Conservation (phyloP, 176 grass and related monocot genomes). For the Zoysia pacifica region DNA sequence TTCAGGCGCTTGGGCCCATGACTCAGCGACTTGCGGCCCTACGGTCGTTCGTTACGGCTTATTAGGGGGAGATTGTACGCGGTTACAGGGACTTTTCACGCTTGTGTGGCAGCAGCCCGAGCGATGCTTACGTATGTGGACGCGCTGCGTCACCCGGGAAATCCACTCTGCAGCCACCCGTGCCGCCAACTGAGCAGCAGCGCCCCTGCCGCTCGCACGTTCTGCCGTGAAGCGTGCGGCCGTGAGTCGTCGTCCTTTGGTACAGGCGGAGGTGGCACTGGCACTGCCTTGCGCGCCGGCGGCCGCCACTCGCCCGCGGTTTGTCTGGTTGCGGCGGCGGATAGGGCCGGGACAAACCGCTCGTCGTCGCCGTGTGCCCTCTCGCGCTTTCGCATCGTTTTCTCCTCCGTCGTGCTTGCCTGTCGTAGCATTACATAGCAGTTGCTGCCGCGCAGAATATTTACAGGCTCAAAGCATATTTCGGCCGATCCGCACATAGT, state of each 20-base stretch:
- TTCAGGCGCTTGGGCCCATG: background rate
- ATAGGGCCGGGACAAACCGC: too few species aligned
- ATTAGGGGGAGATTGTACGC: background rate
- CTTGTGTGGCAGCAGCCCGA: background rate
- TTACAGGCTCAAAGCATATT: too few species aligned
- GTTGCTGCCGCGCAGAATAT: background rate
- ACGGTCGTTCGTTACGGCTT: background rate
- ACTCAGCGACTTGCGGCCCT: background rate
- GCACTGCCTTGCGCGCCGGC: too few species aligned
- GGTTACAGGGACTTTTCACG: background rate
- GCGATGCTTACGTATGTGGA: constrained; percentile 36
- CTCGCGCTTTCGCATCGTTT: too few species aligned
- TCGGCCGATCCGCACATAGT: too few species aligned
- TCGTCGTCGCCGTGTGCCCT: too few species aligned
- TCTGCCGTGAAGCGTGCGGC: background rate
- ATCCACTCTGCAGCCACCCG: constrained; percentile 11
- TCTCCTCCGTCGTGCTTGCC: too few species aligned
- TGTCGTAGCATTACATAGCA: too few species aligned
- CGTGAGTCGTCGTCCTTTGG: too few species aligned
- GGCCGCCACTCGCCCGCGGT: too few species aligned
- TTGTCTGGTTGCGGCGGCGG: too few species aligned
- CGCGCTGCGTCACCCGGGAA: constrained; percentile 25
- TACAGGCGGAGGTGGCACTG: too few species aligned
- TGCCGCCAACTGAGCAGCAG: background rate
- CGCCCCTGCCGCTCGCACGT: background rate